Percentiles rank a stretch among this genome's conserved stretches.
Evolutionary conservation across 768 basidiomycete genomes (phyloP).

Genomic region (Sarcodon aspratus): DNA sequence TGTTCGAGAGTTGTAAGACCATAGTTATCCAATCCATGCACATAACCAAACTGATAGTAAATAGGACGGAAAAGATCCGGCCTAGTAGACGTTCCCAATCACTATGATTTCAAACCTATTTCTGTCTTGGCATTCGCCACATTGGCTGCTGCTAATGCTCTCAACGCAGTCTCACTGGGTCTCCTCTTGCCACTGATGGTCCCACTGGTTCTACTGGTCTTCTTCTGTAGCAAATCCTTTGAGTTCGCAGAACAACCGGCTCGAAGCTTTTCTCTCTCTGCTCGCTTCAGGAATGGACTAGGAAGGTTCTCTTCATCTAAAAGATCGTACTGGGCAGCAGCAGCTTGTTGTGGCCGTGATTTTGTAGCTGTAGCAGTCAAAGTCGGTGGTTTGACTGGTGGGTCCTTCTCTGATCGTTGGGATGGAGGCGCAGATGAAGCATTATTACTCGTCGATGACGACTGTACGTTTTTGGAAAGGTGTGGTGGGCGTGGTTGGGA

Average conservation of each 20-base stretch:
- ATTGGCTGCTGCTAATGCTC: slow-evolving; percentile 47
- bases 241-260: slow-evolving; percentile 8
- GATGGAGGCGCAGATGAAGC: background rate
- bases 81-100: too few relatives aligned
- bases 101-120: background rate
- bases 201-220: slow-evolving; percentile 7
- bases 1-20: too few relatives aligned
- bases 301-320: slow-evolving; percentile 79
- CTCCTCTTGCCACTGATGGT: slow-evolving; percentile 20
- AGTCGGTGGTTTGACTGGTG: background rate
- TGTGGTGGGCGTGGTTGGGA: background rate
- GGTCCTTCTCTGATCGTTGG: background rate
- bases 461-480: background rate
- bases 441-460: background rate
- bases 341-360: background rate
- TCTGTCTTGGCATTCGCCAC: slow-evolving; percentile 18
- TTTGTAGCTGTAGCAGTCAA: background rate
- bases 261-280: slow-evolving; percentile 24
- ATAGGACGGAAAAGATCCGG: too few relatives aligned
- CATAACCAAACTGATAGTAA: too few relatives aligned
- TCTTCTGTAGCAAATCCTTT: slow-evolving; percentile 2
- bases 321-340: slow-evolving; percentile 47
- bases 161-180: slow-evolving; percentile 37
- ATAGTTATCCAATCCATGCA: too few relatives aligned
- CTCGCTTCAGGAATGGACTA: slow-evolving; percentile 67